Base-by-base conservation (phyloP, 129 eudicot genomes). In the Flaveria robusta region DNA sequence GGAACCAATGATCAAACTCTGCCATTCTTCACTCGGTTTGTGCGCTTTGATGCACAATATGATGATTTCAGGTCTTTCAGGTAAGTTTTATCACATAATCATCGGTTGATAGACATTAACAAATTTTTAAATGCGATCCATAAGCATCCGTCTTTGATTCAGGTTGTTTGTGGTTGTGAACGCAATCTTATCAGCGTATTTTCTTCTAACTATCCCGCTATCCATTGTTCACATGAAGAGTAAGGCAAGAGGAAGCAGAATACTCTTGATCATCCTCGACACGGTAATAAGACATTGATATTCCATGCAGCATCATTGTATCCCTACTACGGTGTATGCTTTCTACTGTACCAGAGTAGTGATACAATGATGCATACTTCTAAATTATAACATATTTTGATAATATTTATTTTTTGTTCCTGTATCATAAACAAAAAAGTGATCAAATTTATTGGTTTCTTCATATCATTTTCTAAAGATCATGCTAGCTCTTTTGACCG, bases 111-210 rank as follows among this genome's bases (percentile, higher is more conserved):
- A 34, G 16, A 24, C 5, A 0, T 24, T 27, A 29, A 29, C 7
- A 4, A 5, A 63, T 29, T 29, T 23, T 27, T 31, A 0, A 0
- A 63, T 27, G 3, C 1, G 13, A 43, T 34, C 65, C 16, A 50
- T 12, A 34, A 14, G 2, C 23, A 47, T 12, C 24, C 6, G 15
- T 62, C 34, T 65, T 22, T 29, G 7, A 20, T 59, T 26, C 75
- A 92, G 98, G 88, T 82, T 93, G 79, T 93, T 90, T 70, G 91
- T 93, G 83, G 64, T 86, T 29, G 92, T 81, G 31, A 93, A 88
- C 42, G 77, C 98, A 5, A 69, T 86, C 42, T 86, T 80, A 9
- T 60, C 87, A 31, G 96, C 84, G n/a, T 90, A 90, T 67, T 83
- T 90, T 39, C 87, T 85, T 52, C 81, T 90, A 68, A 83, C 92